Percentiles rank a stretch among this genome's conserved stretches.
phyloP scores from a whole-genome alignment of 2,329 filamentous ascomycete genomes.

The Parastagonospora nodorum region DNA sequence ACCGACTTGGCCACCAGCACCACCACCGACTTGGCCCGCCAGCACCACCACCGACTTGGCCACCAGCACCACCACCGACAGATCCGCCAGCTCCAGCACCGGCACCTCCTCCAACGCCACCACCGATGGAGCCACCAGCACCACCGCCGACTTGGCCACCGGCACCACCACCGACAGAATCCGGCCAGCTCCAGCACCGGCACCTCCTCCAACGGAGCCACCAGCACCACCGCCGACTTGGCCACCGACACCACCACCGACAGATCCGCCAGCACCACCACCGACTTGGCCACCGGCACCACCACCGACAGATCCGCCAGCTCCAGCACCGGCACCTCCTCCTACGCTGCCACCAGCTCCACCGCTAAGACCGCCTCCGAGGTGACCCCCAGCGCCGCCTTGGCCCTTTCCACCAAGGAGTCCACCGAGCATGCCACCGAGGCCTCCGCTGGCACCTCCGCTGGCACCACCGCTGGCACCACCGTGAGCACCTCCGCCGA shows the following conservation, averaged over 20 bases:
- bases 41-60: not conserved
- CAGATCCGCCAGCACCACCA: not conserved
- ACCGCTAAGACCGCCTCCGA: not conserved
- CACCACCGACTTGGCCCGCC: not conserved
- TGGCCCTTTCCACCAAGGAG: not conserved
- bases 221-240: not conserved
- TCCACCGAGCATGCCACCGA: not conserved
- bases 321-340: not conserved
- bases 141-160: not conserved
- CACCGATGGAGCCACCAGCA: not conserved
- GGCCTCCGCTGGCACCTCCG: not conserved
- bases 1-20: not conserved
- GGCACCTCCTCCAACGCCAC: not conserved
- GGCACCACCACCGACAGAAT: conserved; percentile 25
- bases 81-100: not conserved
- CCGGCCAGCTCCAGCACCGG: not conserved
- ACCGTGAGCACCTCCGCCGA: not conserved
- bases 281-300: not conserved
- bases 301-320: not conserved
- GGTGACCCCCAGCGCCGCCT: not conserved
- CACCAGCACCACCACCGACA: not conserved
- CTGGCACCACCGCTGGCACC: not conserved
- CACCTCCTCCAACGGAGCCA: not conserved
- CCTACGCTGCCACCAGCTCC: not conserved
- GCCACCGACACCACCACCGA: not conserved